Evolutionary conservation across 2,329 filamentous ascomycete genomes (phyloP).

Genomic region (Verticillium tricorpus): DNA sequence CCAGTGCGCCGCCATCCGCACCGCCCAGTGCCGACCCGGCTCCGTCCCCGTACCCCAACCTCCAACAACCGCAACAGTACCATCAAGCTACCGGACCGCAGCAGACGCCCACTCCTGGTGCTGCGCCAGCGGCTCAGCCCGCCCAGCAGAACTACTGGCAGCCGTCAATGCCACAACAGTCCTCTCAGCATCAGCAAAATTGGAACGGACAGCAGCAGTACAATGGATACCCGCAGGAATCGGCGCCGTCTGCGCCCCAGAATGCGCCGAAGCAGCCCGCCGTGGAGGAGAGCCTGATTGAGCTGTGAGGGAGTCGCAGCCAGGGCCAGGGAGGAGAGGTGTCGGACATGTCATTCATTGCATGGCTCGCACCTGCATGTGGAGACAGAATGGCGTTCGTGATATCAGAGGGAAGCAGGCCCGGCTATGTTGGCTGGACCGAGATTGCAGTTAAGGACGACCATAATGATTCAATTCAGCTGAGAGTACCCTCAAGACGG

Average conservation of each 20-base stretch:
- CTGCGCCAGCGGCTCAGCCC: slow-evolving; percentile 25
- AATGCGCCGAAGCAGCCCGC: slow-evolving; percentile 54
- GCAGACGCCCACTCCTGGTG: slow-evolving; percentile 21
- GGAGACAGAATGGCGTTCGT: background rate
- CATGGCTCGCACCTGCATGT: background rate
- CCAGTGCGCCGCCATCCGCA: slow-evolving; percentile 21
- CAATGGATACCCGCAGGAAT: slow-evolving; percentile 50
- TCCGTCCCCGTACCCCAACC: slow-evolving; percentile 48
- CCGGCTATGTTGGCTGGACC: background rate
- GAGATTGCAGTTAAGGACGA: background rate
- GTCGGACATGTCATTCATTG: background rate
- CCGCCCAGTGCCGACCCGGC: slow-evolving; percentile 33
- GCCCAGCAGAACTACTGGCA: slow-evolving; percentile 27
- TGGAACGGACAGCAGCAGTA: slow-evolving; percentile 17
- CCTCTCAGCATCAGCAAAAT: slow-evolving; percentile 19
- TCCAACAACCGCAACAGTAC: slow-evolving; percentile 43
- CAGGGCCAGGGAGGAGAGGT: background rate
- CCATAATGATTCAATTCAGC: background rate
- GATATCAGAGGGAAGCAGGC: background rate
- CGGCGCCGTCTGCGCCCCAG: slow-evolving; percentile 62
- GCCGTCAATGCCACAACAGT: slow-evolving; percentile 24
- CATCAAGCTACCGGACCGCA: slow-evolving; percentile 36
- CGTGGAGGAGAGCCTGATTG: slow-evolving; percentile 76
- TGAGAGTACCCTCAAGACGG: background rate
- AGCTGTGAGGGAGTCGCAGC: slow-evolving; percentile 47